Percentiles rank a stretch among this genome's conserved stretches.
phyloP scores from a whole-genome alignment of 2,329 filamentous ascomycete species.

The Hymenoscyphus salicellus region DNA sequence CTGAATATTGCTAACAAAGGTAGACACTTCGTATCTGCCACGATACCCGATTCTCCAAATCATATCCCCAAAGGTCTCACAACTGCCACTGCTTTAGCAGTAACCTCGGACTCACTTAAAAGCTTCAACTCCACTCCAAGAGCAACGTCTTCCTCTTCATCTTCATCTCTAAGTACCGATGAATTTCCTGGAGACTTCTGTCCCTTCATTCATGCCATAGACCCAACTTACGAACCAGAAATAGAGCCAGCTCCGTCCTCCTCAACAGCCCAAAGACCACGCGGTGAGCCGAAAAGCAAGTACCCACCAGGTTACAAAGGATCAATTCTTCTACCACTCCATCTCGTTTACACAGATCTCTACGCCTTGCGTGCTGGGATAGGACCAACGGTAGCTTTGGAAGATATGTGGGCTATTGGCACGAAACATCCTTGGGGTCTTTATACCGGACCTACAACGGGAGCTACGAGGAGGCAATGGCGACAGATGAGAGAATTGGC shows the following conservation, averaged over 20 bases:
- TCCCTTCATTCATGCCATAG: conserved; percentile 9
- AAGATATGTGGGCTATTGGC: conserved; percentile 19
- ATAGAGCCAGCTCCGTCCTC: not conserved
- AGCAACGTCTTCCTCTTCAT: too few relatives aligned
- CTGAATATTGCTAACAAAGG: not conserved
- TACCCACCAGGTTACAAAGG: conserved; percentile 16
- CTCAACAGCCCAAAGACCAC: not conserved
- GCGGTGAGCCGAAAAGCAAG: not conserved
- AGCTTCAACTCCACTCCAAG: conserved; percentile 13
- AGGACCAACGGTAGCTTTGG: not conserved
- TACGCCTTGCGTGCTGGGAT: conserved; percentile 14
- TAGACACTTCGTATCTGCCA: conserved; percentile 22
- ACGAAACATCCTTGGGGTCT: conserved; percentile 25
- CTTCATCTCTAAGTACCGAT: not conserved
- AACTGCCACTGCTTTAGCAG: conserved; percentile 20
- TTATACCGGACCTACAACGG: conserved; percentile 26
- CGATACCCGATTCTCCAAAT: conserved; percentile 4
- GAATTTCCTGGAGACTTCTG: conserved; percentile 4
- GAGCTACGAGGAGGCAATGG: conserved; percentile 23
- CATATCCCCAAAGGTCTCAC: conserved; percentile 15
- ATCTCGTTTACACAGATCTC: conserved; percentile 23
- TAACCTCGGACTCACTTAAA: conserved; percentile 15
- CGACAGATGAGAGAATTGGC: conserved; percentile 15
- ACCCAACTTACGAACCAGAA: not conserved
- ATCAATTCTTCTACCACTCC: conserved; percentile 19